phyloP scores from a whole-genome alignment of 1,284 basidiomycete species.

The Termitomyces sp. region DNA sequence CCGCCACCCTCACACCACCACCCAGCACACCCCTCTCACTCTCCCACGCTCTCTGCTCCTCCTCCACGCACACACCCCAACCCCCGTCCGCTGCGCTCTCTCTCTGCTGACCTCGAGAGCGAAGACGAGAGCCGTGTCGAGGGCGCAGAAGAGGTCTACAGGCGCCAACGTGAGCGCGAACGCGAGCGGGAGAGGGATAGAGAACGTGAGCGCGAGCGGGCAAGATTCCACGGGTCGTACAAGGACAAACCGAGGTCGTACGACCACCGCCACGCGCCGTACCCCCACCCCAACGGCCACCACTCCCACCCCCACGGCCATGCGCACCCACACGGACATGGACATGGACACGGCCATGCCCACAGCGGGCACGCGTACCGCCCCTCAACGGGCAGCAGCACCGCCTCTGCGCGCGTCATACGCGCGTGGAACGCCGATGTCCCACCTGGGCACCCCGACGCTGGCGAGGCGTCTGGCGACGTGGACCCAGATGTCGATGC shows the following conservation, averaged over 20 bases:
- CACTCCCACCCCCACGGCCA: background rate
- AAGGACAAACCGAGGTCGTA: background rate
- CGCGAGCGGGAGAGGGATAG: constrained; percentile 39
- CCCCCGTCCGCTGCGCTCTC: background rate
- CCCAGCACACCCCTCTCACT: background rate
- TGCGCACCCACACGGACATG: background rate
- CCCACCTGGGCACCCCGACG: background rate
- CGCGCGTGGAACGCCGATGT: constrained; percentile 1
- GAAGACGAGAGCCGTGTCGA: background rate
- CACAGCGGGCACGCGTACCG: background rate
- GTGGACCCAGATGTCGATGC: too few relatives aligned
- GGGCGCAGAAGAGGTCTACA: background rate
- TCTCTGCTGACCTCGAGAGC: background rate
- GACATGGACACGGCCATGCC: background rate
- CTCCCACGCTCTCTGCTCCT: background rate
- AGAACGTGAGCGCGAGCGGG: constrained; percentile 11
- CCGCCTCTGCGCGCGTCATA: background rate
- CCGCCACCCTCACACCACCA: background rate
- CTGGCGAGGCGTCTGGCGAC: too few relatives aligned
- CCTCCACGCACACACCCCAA: too few relatives aligned
- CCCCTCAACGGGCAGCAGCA: background rate
- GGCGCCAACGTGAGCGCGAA: background rate
- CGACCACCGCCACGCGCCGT: constrained; percentile 1
- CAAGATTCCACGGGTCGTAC: background rate
- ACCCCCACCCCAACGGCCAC: constrained; percentile 1